These are phyloP conservation scores for Juglanconis sp. DNA, from an alignment of 2,329 filamentous ascomycete species.

Conservation along the genomic window DNA sequence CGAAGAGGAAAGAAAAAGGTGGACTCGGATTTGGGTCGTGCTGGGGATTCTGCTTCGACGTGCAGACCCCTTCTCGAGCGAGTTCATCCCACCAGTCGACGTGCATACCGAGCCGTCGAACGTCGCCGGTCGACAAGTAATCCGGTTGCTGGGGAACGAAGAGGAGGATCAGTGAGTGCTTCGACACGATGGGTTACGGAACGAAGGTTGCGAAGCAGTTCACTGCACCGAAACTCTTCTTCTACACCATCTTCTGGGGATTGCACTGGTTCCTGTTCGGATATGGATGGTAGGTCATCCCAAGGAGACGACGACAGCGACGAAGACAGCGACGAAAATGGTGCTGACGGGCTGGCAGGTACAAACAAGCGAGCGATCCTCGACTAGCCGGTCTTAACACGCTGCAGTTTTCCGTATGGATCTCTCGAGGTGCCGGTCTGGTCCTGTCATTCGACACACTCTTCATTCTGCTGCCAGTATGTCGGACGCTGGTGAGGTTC, in stretches of 20 bases:
- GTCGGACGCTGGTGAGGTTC: slow-evolving; percentile 80
- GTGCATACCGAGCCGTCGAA: slow-evolving; percentile 22
- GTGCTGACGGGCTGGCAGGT: slow-evolving; percentile 52
- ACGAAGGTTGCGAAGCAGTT: slow-evolving; percentile 61
- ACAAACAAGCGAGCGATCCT: slow-evolving; percentile 66
- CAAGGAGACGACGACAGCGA: not conserved
- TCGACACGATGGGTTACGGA: slow-evolving; percentile 38
- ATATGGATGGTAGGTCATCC: slow-evolving; percentile 70
- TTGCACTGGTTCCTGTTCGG: slow-evolving; percentile 77
- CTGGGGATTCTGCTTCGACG: slow-evolving; percentile 3
- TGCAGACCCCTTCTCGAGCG: slow-evolving; percentile 10
- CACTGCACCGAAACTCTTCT: slow-evolving; percentile 67
- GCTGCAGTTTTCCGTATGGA: slow-evolving; percentile 87
- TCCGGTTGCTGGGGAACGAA: slow-evolving; percentile 26
- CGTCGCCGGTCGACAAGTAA: slow-evolving; percentile 58
- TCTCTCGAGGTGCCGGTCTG: slow-evolving; percentile 88
- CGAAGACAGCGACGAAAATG: not conserved
- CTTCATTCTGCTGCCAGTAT: slow-evolving; percentile 91
- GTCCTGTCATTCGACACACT: slow-evolving; percentile 80
- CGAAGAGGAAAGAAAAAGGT: slow-evolving; percentile 23
- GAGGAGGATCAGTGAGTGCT: slow-evolving; percentile 21
- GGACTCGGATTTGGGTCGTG: not conserved
- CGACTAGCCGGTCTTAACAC: slow-evolving; percentile 75
- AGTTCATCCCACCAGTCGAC: slow-evolving; percentile 15
- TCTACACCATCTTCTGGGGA: slow-evolving; percentile 78